Conservation (phyloP, 2,329 filamentous ascomycete genomes). For the Pestalotiopsis sp. region DNA sequence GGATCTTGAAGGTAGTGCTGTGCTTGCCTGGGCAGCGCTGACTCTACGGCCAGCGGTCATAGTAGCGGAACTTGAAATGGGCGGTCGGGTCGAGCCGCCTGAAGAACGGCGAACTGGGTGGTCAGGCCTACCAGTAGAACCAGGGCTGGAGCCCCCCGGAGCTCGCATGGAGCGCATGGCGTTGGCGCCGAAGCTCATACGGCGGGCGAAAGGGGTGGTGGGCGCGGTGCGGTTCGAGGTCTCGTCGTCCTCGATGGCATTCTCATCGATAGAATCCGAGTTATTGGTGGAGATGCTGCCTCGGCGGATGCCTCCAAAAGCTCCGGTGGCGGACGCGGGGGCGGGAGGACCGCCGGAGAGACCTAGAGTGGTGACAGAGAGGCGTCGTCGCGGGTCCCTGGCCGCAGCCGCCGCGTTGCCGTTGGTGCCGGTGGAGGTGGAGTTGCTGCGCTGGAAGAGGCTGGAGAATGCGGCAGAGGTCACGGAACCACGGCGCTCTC, state of each 20-base stretch:
- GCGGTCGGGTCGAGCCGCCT: conserved; percentile 23
- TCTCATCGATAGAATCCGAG: conserved; percentile 69
- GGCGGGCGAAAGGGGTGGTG: conserved; percentile 74
- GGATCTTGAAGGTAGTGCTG: conserved; percentile 54
- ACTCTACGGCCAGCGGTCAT: conserved; percentile 32
- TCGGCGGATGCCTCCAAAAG: conserved; percentile 55
- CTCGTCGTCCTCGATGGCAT: conserved; percentile 72
- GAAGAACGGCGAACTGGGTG: conserved; percentile 24
- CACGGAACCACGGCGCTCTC: conserved; percentile 55
- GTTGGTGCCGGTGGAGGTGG: conserved; percentile 41
- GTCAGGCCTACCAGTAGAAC: conserved; percentile 59
- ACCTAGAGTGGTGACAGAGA: conserved; percentile 74
- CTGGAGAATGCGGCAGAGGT: conserved; percentile 57
- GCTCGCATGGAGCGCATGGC: conserved; percentile 71
- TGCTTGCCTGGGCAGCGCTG: conserved; percentile 57
- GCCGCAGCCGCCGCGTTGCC: conserved; percentile 22
- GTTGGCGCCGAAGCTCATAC: conserved; percentile 87
- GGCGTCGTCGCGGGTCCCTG: conserved; percentile 59
- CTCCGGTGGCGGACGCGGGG: conserved; percentile 52
- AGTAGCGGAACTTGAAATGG: conserved; percentile 31
- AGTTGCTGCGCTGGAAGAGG: conserved; percentile 60
- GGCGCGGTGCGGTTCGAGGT: conserved; percentile 61
- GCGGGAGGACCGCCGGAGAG: conserved; percentile 63
- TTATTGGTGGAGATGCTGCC: conserved; percentile 69
- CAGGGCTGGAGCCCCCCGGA: conserved; percentile 57